phyloP scores from a whole-genome alignment of 495 filamentous ascomycete species.

The Hapsidospora chrysogenum region DNA sequence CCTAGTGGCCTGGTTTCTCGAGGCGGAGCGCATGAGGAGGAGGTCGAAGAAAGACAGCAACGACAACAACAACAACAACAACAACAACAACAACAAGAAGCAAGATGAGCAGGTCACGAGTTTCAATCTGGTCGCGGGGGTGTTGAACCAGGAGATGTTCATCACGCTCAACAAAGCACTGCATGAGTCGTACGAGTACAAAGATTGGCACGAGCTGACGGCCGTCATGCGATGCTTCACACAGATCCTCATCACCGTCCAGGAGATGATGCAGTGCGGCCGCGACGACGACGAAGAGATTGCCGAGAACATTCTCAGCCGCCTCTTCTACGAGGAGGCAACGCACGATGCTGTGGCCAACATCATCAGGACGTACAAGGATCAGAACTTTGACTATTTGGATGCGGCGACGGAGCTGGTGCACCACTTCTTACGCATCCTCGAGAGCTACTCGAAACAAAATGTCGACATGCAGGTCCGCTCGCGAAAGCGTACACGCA shows the following conservation, averaged over 20 bases:
- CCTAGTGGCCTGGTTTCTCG: conserved; percentile 83
- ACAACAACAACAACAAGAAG: conserved; percentile 21
- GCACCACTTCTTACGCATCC: conserved; percentile 80
- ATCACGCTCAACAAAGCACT: conserved; percentile 71
- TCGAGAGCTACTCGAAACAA: conserved; percentile 87
- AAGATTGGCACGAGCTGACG: conserved; percentile 73
- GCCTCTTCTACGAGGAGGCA: conserved; percentile 94
- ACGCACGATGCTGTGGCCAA: conserved; percentile 75
- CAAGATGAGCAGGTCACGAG: conserved; percentile 40
- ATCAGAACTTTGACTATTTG: conserved; percentile 85
- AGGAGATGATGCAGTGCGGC: conserved; percentile 76
- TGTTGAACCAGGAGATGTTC: conserved; percentile 85
- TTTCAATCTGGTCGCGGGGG: conserved; percentile 73
- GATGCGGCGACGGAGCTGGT: conserved; percentile 83
- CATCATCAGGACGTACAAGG: conserved; percentile 69
- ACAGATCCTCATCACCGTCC: conserved; percentile 75
- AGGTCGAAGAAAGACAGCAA: conserved; percentile 26
- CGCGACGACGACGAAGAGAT: conserved; percentile 94
- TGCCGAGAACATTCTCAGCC: conserved; percentile 89
- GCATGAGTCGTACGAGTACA: conserved; percentile 60
- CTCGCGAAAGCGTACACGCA: conserved; percentile 49
- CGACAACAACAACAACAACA: conserved; percentile 23
- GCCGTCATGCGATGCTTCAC: conserved; percentile 84
- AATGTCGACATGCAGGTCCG: conserved; percentile 88
- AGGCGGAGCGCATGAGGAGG: conserved; percentile 68